These are phyloP conservation scores for Zymoseptoria brevis DNA, from an alignment of 2,329 filamentous ascomycete genomes.

Conservation along the genomic window DNA sequence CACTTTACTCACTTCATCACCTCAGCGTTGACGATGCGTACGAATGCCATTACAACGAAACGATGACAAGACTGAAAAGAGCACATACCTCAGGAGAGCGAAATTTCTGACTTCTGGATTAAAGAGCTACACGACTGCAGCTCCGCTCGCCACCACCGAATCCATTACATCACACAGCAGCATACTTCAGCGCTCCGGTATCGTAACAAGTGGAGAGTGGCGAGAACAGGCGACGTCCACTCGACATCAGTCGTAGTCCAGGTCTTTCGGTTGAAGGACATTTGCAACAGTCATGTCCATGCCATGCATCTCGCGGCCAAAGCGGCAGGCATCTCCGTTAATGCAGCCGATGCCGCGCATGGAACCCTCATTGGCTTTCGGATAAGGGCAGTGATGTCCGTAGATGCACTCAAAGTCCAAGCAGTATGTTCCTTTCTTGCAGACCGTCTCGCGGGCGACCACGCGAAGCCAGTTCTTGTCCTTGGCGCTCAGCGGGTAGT, in stretches of 20 bases:
- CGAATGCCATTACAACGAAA: too few relatives aligned
- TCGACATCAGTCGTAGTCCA: constrained; percentile 2
- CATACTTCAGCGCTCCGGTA: not conserved
- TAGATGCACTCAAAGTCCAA: constrained; percentile 55
- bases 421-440: constrained; percentile 50
- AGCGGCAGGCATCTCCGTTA: constrained; percentile 52
- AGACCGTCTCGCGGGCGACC: constrained; percentile 56
- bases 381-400: constrained; percentile 54
- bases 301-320: constrained; percentile 49
- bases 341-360: constrained; percentile 48
- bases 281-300: constrained; percentile 51
- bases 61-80: too few relatives aligned
- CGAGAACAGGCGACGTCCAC: not conserved
- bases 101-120: not conserved
- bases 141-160: not conserved
- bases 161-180: not conserved
- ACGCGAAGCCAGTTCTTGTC: constrained; percentile 49
- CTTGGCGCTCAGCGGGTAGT: constrained; percentile 45
- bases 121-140: not conserved
- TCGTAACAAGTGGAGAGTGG: not conserved
- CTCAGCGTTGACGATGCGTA: too few relatives aligned
- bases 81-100: too few relatives aligned
- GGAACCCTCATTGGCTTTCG: constrained; percentile 30
- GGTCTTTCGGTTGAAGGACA: constrained; percentile 24
- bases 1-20: too few relatives aligned